Base-by-base conservation (phyloP, 2,329 filamentous ascomycete genomes). In the Macrophomina phaseolina region DNA sequence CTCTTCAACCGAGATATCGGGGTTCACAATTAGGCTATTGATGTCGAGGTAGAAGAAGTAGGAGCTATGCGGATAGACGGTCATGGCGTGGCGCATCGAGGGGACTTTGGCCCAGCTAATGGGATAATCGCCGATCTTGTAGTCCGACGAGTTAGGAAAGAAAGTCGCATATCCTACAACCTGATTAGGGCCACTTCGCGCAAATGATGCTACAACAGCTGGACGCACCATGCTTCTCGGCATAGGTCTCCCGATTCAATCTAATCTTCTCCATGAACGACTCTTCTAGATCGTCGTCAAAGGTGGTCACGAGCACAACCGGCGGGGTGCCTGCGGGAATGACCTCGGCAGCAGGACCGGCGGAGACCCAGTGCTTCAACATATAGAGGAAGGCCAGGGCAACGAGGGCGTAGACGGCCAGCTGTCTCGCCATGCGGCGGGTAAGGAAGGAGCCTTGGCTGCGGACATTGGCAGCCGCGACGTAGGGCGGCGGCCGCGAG, bases 1-100 rank as follows among this genome's bases (percentile, higher is more conserved):
- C 1, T 87, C 83, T 70, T 93, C 88, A 40, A 98, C 81, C 14
- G 87, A 86, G 64, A 90, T 80, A 40, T 83, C 81, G 6, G 91
- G 90, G 76, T 95, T 91, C 91, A 97, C 97, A 75, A 99, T 95
- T 71, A 97, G 85, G 8, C 93, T 87, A 73, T 95, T 89, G 72
- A 92, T 87, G 68, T 94, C 92, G 16, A 99, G 88, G 76, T 90
- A 93, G 90, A 94, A 98, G 76, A 98, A 86, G 77, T 90, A 97
- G 58, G 86, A 89, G 69, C 87, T 89, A 71, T 93, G 86, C 5
- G 94, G 92, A 75, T 90, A 90, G 53, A 89, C 85, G 6, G 92
- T 89, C 80, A 98, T 88, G 56, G 94, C 94, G 78, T 99, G 94
- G 68, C 95, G 91, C 75, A 96, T 84, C 7, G 94, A 92, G 68